A percentile compares a stretch with the other conserved stretches of the same genome.
phyloP scores from a whole-genome alignment of 139 green algal species.

The Ettlia oleoabundans region DNA sequence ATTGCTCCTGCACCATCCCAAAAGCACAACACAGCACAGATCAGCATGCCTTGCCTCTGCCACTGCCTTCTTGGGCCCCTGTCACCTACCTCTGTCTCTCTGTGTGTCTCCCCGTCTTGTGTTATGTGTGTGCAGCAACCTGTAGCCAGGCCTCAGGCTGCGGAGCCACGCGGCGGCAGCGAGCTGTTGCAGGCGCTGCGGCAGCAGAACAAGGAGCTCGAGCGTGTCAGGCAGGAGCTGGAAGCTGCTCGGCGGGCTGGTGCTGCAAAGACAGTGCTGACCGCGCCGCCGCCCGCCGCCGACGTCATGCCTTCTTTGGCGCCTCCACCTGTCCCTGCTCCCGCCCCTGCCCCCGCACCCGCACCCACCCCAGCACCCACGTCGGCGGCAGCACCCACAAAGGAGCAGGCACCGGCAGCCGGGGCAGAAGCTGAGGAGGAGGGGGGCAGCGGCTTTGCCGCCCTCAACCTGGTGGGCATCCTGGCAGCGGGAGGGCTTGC shows the following conservation, averaged over 20 bases:
- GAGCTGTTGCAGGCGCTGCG: conserved; percentile 26
- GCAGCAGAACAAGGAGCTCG: conserved; percentile 8
- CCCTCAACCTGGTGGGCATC: conserved; percentile 48
- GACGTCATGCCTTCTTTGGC: not conserved
- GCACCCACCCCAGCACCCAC: not conserved
- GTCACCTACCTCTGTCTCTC: no score
- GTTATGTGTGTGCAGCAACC: not conserved
- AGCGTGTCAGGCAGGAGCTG: conserved; percentile 19
- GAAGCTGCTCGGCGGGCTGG: not conserved
- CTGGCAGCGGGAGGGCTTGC: conserved; percentile 36
- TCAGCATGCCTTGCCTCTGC: no score
- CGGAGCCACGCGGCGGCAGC: not conserved
- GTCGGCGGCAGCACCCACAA: not conserved
- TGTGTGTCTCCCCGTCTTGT: not conserved
- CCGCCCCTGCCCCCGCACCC: not conserved
- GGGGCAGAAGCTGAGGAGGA: conserved; percentile 3
- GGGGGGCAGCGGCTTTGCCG: conserved; percentile 24
- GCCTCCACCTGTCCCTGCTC: not conserved
- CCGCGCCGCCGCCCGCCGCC: not conserved
- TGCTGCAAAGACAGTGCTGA: not conserved
- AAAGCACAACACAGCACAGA: no score
- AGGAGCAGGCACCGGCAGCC: not conserved
- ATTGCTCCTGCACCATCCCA: no score
- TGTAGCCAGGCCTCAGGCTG: not conserved
- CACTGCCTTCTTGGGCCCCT: no score